Evolutionary conservation across 192 early-diverging fungal species (phyloP).

Genomic region (Backusella luteola): DNA sequence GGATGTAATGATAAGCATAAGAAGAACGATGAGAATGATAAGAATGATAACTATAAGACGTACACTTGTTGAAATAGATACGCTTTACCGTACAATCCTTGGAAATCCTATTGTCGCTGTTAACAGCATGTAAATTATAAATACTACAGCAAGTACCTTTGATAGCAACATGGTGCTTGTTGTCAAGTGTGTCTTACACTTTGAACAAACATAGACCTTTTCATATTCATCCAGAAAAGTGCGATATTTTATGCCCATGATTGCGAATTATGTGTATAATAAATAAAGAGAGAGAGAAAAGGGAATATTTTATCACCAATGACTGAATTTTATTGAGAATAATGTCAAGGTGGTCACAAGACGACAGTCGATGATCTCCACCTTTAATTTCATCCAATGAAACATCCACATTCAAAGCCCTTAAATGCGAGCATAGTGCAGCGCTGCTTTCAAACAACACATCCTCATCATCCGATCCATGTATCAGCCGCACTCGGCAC

Average conservation of each 20-base stretch:
- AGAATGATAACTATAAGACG: background rate
- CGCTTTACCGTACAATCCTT: conserved; percentile 62
- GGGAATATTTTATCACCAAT: background rate
- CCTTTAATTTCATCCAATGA: conserved; percentile 19
- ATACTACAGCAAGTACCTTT: conserved; percentile 37
- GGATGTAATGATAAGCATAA: background rate
- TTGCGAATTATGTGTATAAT: background rate
- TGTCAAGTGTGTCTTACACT: conserved; percentile 52
- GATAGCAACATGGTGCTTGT: conserved; percentile 46
- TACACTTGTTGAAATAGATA: conserved; percentile 67
- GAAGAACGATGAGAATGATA: background rate
- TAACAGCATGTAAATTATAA: background rate
- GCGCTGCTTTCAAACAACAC: background rate
- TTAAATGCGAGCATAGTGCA: background rate
- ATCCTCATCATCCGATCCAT: conserved; percentile 26
- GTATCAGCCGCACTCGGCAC: conserved; percentile 17
- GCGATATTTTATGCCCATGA: conserved; percentile 54
- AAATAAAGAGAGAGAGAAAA: background rate
- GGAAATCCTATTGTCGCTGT: conserved; percentile 42
- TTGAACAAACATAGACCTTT: conserved; percentile 45
- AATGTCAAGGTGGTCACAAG: conserved; percentile 13
- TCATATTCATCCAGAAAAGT: conserved; percentile 32
- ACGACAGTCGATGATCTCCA: conserved; percentile 39
- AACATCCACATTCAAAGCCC: background rate
- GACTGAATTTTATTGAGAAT: conserved; percentile 5